phyloP scores from a whole-genome alignment of 495 filamentous ascomycete genomes.

The Monascus purpureus region DNA sequence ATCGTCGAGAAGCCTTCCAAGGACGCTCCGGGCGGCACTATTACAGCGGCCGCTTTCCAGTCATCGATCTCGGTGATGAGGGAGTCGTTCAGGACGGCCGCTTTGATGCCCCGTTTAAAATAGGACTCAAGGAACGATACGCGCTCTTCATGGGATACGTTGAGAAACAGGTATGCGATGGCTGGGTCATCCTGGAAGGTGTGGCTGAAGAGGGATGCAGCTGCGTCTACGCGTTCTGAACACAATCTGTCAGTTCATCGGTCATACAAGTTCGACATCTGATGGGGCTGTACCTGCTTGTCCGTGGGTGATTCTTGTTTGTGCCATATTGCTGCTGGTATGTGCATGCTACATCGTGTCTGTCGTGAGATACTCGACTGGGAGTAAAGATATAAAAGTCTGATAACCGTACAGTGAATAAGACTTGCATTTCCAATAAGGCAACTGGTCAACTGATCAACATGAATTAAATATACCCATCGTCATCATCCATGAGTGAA shows the following conservation, averaged over 20 bases:
- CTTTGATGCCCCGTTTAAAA: conserved; percentile 10
- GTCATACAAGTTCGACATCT: neutral
- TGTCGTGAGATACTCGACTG: too few species aligned
- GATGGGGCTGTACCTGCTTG: conserved; percentile 5
- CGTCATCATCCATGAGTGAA: too few species aligned
- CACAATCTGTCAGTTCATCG: neutral
- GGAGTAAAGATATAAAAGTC: too few species aligned
- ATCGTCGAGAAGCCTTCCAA: conserved; percentile 13
- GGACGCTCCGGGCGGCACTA: conserved; percentile 9
- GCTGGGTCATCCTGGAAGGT: conserved; percentile 14
- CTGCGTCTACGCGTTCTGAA: conserved; percentile 7
- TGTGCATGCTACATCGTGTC: too few species aligned
- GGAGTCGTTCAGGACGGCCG: conserved; percentile 13
- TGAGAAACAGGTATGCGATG: conserved; percentile 15
- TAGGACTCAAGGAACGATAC: conserved; percentile 12
- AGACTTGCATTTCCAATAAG: too few species aligned
- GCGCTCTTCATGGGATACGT: conserved; percentile 10
- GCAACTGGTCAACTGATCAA: too few species aligned
- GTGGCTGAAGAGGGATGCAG: conserved; percentile 10
- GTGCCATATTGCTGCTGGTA: too few species aligned
- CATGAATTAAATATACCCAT: too few species aligned
- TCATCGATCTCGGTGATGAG: conserved; percentile 15
- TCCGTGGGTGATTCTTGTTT: conserved; percentile 11
- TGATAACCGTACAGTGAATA: too few species aligned
- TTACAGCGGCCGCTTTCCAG: conserved; percentile 14